These are phyloP conservation scores for Spergularia azorica DNA, from an alignment of 179 eudicot genomes.

Conservation along the genomic window DNA sequence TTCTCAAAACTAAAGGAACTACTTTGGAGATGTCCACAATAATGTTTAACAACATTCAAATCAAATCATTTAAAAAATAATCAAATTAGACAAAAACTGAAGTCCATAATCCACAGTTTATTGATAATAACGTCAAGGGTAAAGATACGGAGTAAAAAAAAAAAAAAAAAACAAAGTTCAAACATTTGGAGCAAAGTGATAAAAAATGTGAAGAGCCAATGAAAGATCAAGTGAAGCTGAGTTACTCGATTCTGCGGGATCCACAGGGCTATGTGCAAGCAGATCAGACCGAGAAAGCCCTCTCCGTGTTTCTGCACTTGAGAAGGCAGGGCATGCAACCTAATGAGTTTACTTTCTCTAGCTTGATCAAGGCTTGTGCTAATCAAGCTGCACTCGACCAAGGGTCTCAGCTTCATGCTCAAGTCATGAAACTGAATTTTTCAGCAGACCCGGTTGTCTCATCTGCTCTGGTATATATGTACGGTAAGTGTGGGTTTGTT, in stretches of 20 bases:
- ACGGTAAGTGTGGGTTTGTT: constrained; percentile 53
- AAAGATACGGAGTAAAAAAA: too few species aligned
- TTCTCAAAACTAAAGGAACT: too few species aligned
- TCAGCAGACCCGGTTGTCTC: constrained; percentile 37
- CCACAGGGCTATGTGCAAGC: constrained; percentile 47
- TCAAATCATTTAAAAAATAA: too few species aligned
- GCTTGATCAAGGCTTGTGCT: constrained; percentile 43
- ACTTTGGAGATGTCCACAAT: too few species aligned
- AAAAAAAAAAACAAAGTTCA: too few species aligned
- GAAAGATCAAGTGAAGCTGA: constrained; percentile 27
- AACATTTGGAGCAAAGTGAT: too few species aligned
- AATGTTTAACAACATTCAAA: too few species aligned
- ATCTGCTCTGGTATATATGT: constrained; percentile 47
- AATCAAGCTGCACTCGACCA: constrained; percentile 45
- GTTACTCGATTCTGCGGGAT: constrained; percentile 40
- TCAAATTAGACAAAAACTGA: too few species aligned
- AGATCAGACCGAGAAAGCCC: constrained; percentile 38
- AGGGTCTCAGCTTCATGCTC: constrained; percentile 42
- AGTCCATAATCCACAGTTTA: too few species aligned
- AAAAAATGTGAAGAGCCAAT: too few species aligned
- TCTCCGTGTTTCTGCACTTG: constrained; percentile 40
- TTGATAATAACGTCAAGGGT: background rate
- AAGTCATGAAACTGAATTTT: constrained; percentile 32
- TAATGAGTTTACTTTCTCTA: constrained; percentile 56
- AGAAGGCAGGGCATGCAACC: constrained; percentile 38